These are phyloP conservation scores for Nigrospora oryzae DNA, from an alignment of 2,329 filamentous ascomycete species.

Conservation along the genomic window DNA sequence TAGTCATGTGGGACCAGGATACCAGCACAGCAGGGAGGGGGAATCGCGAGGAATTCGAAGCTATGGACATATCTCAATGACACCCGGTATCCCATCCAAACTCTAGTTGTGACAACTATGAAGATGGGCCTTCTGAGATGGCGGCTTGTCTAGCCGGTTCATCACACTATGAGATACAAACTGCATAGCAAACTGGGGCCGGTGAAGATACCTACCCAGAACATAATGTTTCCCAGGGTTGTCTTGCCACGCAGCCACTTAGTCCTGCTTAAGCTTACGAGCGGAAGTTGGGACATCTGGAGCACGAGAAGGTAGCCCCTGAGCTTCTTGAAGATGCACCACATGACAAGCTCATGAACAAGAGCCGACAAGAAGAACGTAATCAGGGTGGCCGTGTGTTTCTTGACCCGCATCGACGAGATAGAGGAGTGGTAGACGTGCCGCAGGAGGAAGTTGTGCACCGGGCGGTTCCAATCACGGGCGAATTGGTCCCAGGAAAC, in stretches of 20 bases:
- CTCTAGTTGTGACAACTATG: too few relatives aligned
- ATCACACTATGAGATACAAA: constrained; percentile 47
- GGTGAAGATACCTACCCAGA: constrained; percentile 73
- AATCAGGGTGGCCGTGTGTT: constrained; percentile 63
- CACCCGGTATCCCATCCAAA: too few relatives aligned
- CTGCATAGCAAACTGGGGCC: constrained; percentile 61
- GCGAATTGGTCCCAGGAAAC: constrained; percentile 70
- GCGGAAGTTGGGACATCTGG: constrained; percentile 66
- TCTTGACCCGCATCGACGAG: constrained; percentile 61
- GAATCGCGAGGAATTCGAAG: too few relatives aligned
- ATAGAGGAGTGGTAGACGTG: constrained; percentile 77
- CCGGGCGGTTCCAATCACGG: constrained; percentile 71
- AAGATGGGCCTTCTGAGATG: too few relatives aligned
- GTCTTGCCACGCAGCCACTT: constrained; percentile 54
- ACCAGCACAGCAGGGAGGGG: too few relatives aligned
- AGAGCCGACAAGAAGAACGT: constrained; percentile 67
- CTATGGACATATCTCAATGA: too few relatives aligned
- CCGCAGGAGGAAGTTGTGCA: constrained; percentile 68
- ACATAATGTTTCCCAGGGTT: constrained; percentile 63
- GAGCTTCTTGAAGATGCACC: constrained; percentile 71
- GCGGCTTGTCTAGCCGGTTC: not conserved
- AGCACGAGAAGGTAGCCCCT: constrained; percentile 64
- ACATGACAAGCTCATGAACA: constrained; percentile 72
- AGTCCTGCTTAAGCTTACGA: constrained; percentile 60
- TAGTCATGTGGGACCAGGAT: too few relatives aligned